Evolutionary conservation across 2,329 filamentous ascomycete species (phyloP), one percentile per base, ranked within the genome.

Genomic region (Ascochyta pisi): DNA sequence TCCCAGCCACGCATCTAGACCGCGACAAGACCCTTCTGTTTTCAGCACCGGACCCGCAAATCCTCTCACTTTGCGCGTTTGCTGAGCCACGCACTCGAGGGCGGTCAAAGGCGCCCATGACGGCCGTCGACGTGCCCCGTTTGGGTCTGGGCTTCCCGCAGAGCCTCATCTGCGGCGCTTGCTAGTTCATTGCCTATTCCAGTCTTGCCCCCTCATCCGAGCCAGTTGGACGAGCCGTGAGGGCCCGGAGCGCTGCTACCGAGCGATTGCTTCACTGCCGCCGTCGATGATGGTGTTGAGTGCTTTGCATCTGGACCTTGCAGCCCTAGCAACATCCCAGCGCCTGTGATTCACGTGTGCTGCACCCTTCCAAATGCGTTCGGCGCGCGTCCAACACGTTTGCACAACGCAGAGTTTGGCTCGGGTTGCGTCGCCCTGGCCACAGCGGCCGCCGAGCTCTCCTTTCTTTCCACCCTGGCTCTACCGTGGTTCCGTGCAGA

Each of bases 141-240:
- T 57, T 49, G 49, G 19, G 54, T 41, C 54, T 57, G 49, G 49
- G 22, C 44, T 52, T 57, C 54, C 54, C 54, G 54, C 54, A 57
- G 54, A 57, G 54, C 54, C 54, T 57, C 54, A 52, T 52, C 54
- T 57, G 54, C 54, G 34, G 22, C 54, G 49, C 39, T 41, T 57
- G 54, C 54, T 57, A 57, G 54, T 57, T n/a, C 44, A 38, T 52
- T 57, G 44, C 54, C 54, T 31, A 33, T 44, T 52, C 16, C 48
- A 27, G 44, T 27, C 29, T 23, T 34, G 8, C n/a, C 26, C 3
- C 4, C 15, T 34, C 39, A 2, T 24, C n/a, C 24, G 13, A 19
- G 26, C 37, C n/a, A n/a, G 52, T 33, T 41, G 23, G 19, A 37
- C 46, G 23, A 50, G 16, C 46, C 7, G 41, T 33, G 43, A 35